These are phyloP conservation scores for Aureobasidium sp. DNA, from an alignment of 2,329 filamentous ascomycete species.

Conservation along the genomic window DNA sequence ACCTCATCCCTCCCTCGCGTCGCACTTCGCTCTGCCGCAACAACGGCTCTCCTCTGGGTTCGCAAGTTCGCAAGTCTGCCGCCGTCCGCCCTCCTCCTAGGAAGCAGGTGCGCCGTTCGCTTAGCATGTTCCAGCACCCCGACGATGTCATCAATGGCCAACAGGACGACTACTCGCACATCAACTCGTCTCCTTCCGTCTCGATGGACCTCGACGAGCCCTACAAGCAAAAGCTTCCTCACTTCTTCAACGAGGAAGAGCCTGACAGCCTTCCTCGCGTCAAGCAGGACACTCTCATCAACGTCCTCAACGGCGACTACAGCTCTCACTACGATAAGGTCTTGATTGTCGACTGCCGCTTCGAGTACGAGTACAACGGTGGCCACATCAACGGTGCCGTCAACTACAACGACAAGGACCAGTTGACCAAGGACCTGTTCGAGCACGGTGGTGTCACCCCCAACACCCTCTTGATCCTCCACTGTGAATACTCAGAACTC, in stretches of 20 bases:
- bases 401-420: constrained; percentile 96
- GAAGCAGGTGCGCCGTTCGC: constrained; percentile 81
- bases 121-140: constrained; percentile 97
- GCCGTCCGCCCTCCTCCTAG: constrained; percentile 59
- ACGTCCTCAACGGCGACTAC: constrained; percentile 82
- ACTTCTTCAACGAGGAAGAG: constrained; percentile 72
- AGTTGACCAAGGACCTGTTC: constrained; percentile 73
- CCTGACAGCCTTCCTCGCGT: constrained; percentile 86
- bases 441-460: constrained; percentile 48
- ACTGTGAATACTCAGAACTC: constrained; percentile 98
- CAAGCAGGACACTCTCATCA: constrained; percentile 67
- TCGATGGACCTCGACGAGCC: constrained; percentile 78
- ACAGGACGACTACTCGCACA: constrained; percentile 47
- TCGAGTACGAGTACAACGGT: constrained; percentile 97
- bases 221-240: constrained; percentile 66
- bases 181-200: constrained; percentile 44
- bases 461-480: constrained; percentile 78
- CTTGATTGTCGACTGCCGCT: constrained; percentile 89
- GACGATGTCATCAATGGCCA: constrained; percentile 80
- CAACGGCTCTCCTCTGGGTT: constrained; percentile 66
- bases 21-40: constrained; percentile 57
- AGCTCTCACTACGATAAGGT: constrained; percentile 67
- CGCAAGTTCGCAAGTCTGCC: constrained; percentile 59
- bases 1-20: constrained; percentile 52
- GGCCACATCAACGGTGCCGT: constrained; percentile 89